Percentiles rank a stretch among this genome's conserved stretches.
These are phyloP conservation scores for Torulaspora gathmanii DNA, from an alignment of 805 yeast species.

Conservation along the genomic window DNA sequence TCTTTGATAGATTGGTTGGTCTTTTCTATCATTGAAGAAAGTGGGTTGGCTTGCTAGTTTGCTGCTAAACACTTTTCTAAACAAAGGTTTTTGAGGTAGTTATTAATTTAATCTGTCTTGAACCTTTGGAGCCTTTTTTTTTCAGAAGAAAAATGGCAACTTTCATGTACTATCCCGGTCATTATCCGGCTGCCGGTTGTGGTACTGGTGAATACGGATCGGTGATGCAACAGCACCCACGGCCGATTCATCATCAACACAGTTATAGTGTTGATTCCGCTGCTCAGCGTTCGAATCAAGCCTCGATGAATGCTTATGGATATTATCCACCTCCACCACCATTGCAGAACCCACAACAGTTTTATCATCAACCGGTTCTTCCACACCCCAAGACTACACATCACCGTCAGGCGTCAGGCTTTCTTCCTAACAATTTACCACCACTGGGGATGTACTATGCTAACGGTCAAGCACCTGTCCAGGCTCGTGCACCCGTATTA, in stretches of 20 bases:
- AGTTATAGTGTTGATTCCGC: conserved; percentile 6
- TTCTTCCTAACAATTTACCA: conserved; percentile 8
- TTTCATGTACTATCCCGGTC: conserved; percentile 19
- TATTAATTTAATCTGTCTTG: conserved; percentile 35
- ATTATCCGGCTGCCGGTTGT: conserved; percentile 9
- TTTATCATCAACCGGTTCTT: conserved; percentile 5
- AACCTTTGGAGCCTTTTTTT: conserved; percentile 7
- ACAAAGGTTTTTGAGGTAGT: conserved; percentile 24
- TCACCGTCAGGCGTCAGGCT: conserved; percentile 8
- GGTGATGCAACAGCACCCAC: conserved; percentile 5
- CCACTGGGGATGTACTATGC: conserved; percentile 12
- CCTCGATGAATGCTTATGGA: conserved; percentile 14
- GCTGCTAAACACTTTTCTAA: conserved; percentile 1
- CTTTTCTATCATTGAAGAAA: background rate
- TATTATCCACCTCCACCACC: conserved; percentile 17
- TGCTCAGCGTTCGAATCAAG: conserved; percentile 3
- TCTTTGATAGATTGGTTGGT: background rate
- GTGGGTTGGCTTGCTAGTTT: background rate
- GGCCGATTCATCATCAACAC: background rate
- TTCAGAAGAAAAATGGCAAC: conserved; percentile 11
- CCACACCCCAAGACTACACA: conserved; percentile 7
- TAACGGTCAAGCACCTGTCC: conserved; percentile 1
- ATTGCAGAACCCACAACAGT: conserved; percentile 4
- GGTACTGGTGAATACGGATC: conserved; percentile 2
- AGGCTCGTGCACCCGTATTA: conserved; percentile 10